These are phyloP conservation scores for Fabrea salina DNA, from an alignment of 169 alveolate species.

Conservation along the genomic window DNA sequence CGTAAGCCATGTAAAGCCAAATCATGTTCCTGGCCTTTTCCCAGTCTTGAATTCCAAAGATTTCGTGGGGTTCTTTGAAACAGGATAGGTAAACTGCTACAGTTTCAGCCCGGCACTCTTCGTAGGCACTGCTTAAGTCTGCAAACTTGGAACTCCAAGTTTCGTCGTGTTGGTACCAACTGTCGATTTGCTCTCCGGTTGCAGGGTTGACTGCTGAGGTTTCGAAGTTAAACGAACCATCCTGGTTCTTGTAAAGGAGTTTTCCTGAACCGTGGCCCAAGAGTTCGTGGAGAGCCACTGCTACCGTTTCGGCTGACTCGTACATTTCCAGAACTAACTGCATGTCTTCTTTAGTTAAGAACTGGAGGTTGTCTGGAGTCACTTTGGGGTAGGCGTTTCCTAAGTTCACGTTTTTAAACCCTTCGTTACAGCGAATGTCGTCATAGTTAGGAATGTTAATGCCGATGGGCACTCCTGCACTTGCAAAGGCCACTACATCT, in stretches of 20 bases:
- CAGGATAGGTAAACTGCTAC: constrained; percentile 60
- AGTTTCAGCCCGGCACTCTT: constrained; percentile 81
- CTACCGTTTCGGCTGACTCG: constrained; percentile 51
- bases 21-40: constrained; percentile 55
- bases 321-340: constrained; percentile 43
- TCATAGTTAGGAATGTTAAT: constrained; percentile 77
- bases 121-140: constrained; percentile 68
- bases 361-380: constrained; percentile 41
- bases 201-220: constrained; percentile 47
- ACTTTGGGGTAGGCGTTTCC: constrained; percentile 64
- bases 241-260: constrained; percentile 51
- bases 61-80: constrained; percentile 47
- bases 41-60: constrained; percentile 49
- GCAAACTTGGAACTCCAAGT: constrained; percentile 75
- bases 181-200: constrained; percentile 48
- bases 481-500: constrained; percentile 63
- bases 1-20: constrained; percentile 58
- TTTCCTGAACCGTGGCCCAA: constrained; percentile 83
- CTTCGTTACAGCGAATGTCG: constrained; percentile 66
- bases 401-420: constrained; percentile 72
- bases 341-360: constrained; percentile 47
- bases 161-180: constrained; percentile 58
- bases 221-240: constrained; percentile 44
- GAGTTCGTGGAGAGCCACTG: constrained; percentile 76
- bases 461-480: constrained; percentile 70